phyloP scores from a whole-genome alignment of 352 stramenopile genomes.

The Pythium sukuiense region DNA sequence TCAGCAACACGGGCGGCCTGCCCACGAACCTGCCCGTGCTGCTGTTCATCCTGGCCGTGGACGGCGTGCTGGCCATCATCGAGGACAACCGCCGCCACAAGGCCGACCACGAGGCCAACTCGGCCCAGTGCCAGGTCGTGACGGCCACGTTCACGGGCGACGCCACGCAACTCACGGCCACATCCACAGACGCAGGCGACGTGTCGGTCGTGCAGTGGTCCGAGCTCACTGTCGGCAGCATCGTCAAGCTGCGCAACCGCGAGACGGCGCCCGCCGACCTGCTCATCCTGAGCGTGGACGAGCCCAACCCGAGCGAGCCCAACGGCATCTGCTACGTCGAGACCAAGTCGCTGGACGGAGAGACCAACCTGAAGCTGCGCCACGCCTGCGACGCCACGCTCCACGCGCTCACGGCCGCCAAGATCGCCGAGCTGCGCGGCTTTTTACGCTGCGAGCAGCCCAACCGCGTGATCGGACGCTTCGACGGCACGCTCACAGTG shows the following conservation, averaged over 20 bases:
- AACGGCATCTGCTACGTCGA: conserved; percentile 89
- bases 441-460: conserved; percentile 71
- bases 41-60: conserved; percentile 87
- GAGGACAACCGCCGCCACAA: conserved; percentile 80
- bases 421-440: conserved; percentile 44
- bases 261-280: conserved; percentile 84
- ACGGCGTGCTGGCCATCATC: conserved; percentile 81
- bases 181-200: conserved; percentile 21
- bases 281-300: conserved; percentile 75
- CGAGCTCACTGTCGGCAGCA: conserved; percentile 73
- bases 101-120: conserved; percentile 86
- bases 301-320: conserved; percentile 59
- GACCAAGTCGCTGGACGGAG: conserved; percentile 91
- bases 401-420: conserved; percentile 34
- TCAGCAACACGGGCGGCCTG: conserved; percentile 83
- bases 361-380: conserved; percentile 92
- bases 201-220: conserved; percentile 68
- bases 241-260: conserved; percentile 81
- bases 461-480: conserved; percentile 79
- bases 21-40: conserved; percentile 85
- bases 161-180: conserved; percentile 31
- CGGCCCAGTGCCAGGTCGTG: conserved; percentile 59
- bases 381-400: conserved; percentile 65
- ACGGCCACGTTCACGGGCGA: conserved; percentile 47
- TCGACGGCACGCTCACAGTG: conserved; percentile 65